Evolutionary conservation across 179 eudicot species (phyloP).

Genomic region (Beta lomatogona): DNA sequence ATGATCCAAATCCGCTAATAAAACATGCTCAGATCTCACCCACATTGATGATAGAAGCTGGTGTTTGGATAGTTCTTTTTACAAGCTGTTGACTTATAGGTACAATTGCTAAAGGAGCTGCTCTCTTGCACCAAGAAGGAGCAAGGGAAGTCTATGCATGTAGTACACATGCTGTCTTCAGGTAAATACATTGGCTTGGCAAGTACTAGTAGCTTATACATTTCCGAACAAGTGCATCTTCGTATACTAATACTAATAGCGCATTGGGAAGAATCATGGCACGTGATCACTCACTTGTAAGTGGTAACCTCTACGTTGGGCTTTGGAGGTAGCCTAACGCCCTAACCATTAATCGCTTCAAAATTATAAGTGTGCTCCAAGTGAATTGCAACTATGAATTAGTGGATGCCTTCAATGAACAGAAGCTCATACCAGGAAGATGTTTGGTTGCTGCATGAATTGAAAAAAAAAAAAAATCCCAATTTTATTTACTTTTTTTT

Average conservation of each 20-base stretch:
- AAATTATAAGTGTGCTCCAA: neutral
- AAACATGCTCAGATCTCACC: neutral
- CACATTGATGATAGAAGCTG: neutral
- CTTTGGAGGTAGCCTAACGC: neutral
- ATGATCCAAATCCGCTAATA: neutral
- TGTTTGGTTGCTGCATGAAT: neutral
- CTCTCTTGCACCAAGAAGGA: conserved; percentile 79
- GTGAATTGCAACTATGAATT: neutral
- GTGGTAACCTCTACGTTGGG: neutral
- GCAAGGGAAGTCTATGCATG: conserved; percentile 96
- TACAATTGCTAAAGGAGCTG: conserved; percentile 83
- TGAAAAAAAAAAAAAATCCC: no score
- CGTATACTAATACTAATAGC: neutral
- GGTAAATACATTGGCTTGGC: conserved; percentile 39
- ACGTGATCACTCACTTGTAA: neutral
- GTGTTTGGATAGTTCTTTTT: conserved; percentile 8
- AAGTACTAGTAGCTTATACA: neutral
- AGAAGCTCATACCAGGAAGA: neutral
- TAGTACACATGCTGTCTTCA: conserved; percentile 88
- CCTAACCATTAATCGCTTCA: neutral
- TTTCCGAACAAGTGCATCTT: neutral
- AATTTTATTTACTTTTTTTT: neutral
- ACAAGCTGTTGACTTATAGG: conserved; percentile 43
- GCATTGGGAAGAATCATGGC: neutral
- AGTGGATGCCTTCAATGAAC: neutral